Evolutionary conservation across 2,329 filamentous ascomycete genomes (phyloP).

Genomic region (Ophiocordyceps camponoti-leonardi): DNA sequence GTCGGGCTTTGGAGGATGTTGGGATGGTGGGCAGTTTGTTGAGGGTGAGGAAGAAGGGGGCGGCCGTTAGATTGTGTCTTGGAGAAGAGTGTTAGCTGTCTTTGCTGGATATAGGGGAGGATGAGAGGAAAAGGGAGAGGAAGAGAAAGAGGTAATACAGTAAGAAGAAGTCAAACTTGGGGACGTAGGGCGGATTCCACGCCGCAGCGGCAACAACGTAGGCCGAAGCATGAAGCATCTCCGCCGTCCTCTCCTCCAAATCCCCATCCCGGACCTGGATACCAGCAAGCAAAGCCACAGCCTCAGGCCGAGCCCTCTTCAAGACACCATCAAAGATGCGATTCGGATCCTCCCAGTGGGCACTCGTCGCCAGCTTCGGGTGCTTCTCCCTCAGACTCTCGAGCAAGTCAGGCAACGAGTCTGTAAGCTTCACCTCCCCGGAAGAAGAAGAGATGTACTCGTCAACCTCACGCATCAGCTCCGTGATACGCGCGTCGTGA

Average conservation of each 20-base stretch:
- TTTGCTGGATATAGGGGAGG: no score
- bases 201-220: conserved; percentile 36
- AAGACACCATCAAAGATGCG: conserved; percentile 56
- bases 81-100: no score
- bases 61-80: conserved; percentile 59
- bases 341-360: conserved; percentile 32
- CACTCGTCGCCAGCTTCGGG: conserved; percentile 35
- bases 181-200: conserved; percentile 42
- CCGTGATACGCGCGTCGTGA: conserved; percentile 39
- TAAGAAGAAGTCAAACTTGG: conserved; percentile 69
- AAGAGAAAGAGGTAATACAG: no score
- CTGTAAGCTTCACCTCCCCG: conserved; percentile 6
- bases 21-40: conserved; percentile 44
- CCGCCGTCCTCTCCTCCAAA: conserved; percentile 32
- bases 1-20: conserved; percentile 40
- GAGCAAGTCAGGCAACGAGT: conserved; percentile 34
- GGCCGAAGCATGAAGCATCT: conserved; percentile 51
- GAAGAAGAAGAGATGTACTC: conserved; percentile 15
- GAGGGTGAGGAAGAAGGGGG: conserved; percentile 59
- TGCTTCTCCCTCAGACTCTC: conserved; percentile 35
- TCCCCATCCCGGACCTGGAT: conserved; percentile 39
- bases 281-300: conserved; percentile 41
- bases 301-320: conserved; percentile 41
- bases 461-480: conserved; percentile 38
- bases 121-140: no score